Percentiles rank a stretch among this genome's conserved stretches.
These are phyloP conservation scores for Prinsepia uniflora DNA, from an alignment of 306 rosid genomes.

Conservation along the genomic window DNA sequence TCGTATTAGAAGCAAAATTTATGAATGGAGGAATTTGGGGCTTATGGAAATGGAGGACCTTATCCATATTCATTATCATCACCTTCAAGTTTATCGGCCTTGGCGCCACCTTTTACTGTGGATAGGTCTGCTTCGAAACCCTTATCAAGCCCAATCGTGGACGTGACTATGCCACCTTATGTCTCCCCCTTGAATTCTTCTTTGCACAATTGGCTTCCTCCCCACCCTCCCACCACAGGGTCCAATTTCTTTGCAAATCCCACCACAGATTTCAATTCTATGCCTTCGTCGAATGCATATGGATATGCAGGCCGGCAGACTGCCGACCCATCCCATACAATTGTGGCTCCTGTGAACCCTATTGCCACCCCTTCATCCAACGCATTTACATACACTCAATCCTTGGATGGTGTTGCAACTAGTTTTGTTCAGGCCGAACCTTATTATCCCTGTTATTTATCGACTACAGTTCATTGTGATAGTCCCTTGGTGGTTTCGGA, in stretches of 20 bases:
- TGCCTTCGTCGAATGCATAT: constrained; percentile 29
- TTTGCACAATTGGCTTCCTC: constrained; percentile 39
- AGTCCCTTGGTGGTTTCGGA: constrained; percentile 32
- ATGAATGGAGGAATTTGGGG: constrained; percentile 55
- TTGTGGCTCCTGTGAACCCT: constrained; percentile 39
- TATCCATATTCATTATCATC: constrained; percentile 31
- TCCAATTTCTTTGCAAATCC: constrained; percentile 41
- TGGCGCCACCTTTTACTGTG: constrained; percentile 74
- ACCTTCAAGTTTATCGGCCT: constrained; percentile 66
- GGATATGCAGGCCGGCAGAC: constrained; percentile 23
- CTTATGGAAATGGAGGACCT: constrained; percentile 45
- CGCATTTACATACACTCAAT: constrained; percentile 27
- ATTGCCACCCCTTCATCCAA: constrained; percentile 30
- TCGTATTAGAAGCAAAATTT: constrained; percentile 16
- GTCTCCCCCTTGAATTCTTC: constrained; percentile 32
- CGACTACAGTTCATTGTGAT: constrained; percentile 34
- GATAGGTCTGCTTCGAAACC: constrained; percentile 39
- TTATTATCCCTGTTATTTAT: constrained; percentile 40
- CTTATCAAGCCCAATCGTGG: constrained; percentile 35
- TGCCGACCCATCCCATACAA: constrained; percentile 30
- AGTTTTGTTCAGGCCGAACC: constrained; percentile 42
- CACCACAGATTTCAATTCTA: constrained; percentile 31
- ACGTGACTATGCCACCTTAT: constrained; percentile 46
- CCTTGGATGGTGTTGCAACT: constrained; percentile 30
- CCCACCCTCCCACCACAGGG: constrained; percentile 26